Evolutionary conservation across 106 monocot species (phyloP).

Genomic region (Acanthochlamys bracteata): DNA sequence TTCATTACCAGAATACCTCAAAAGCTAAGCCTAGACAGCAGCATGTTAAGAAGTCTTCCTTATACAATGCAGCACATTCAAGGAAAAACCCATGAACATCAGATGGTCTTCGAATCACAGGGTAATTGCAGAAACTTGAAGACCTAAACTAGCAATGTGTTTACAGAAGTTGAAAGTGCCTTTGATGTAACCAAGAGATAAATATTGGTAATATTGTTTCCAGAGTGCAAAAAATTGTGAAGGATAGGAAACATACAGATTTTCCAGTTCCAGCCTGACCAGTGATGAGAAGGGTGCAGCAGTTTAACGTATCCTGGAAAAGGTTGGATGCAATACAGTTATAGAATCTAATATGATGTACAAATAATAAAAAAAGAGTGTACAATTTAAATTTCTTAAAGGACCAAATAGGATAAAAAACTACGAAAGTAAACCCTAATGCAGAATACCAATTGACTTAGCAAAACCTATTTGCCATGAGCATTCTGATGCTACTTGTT

Average conservation of each 20-base stretch:
- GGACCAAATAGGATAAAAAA: neutral
- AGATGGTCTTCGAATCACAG: too few relatives aligned
- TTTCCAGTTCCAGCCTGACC: slow-evolving; percentile 87
- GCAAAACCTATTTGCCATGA: too few relatives aligned
- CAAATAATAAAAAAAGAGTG: neutral
- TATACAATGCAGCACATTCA: too few relatives aligned
- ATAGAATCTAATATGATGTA: neutral
- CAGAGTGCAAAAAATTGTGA: too few relatives aligned
- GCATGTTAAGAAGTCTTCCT: too few relatives aligned
- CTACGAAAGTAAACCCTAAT: neutral
- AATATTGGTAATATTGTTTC: neutral
- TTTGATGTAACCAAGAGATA: neutral
- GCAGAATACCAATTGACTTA: too few relatives aligned
- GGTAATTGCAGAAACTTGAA: too few relatives aligned
- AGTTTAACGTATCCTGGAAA: slow-evolving; percentile 5
- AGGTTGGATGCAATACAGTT: slow-evolving; percentile 20
- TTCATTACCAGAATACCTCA: too few relatives aligned
- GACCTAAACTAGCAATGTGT: too few relatives aligned
- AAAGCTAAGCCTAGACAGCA: too few relatives aligned
- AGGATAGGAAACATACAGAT: slow-evolving; percentile 54
- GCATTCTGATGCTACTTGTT: too few relatives aligned
- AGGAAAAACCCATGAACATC: too few relatives aligned
- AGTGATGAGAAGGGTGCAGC: slow-evolving; percentile 59
- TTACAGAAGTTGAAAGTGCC: neutral
- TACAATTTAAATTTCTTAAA: neutral